Percentiles rank a stretch among this genome's conserved stretches.
These are phyloP conservation scores for Kwoniella sp. DNA, from an alignment of 768 basidiomycete genomes.

Conservation along the genomic window DNA sequence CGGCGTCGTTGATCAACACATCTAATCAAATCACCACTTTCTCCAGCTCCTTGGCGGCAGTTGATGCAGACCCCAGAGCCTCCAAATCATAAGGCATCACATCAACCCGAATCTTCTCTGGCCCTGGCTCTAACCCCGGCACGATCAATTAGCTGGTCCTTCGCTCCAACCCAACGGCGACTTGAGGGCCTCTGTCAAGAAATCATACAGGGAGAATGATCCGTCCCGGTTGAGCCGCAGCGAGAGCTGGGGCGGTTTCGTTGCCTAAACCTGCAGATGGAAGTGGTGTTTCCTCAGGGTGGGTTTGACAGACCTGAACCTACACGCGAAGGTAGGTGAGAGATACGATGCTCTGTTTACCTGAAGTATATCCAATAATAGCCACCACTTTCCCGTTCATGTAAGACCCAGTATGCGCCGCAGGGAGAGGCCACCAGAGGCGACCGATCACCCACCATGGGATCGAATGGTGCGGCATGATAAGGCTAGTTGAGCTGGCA, in stretches of 20 bases:
- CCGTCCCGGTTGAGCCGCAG: conserved; percentile 4
- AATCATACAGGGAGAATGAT: conserved; percentile 26
- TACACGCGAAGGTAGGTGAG: no score
- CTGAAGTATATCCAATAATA: no score
- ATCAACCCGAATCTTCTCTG: conserved; percentile 3
- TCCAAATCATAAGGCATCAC: no score
- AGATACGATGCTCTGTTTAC: neutral
- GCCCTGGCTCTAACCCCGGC: no score
- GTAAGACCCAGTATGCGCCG: conserved; percentile 17
- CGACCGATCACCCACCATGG: conserved; percentile 11
- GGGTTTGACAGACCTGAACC: no score
- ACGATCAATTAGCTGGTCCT: no score
- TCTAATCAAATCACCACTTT: conserved; percentile 23
- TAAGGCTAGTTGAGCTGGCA: no score
- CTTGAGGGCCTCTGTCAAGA: no score
- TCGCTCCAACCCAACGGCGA: no score
- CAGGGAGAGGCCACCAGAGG: conserved; percentile 11
- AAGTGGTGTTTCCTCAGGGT: no score
- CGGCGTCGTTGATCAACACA: conserved; percentile 33
- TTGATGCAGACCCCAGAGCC: no score
- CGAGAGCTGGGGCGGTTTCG: conserved; percentile 22
- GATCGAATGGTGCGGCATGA: neutral
- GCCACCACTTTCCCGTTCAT: conserved; percentile 15
- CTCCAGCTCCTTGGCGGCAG: no score
- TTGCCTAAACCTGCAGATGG: conserved; percentile 30